These are phyloP conservation scores for Eucalyptus paniculata DNA, from an alignment of 345 rosid genomes.

Conservation along the genomic window DNA sequence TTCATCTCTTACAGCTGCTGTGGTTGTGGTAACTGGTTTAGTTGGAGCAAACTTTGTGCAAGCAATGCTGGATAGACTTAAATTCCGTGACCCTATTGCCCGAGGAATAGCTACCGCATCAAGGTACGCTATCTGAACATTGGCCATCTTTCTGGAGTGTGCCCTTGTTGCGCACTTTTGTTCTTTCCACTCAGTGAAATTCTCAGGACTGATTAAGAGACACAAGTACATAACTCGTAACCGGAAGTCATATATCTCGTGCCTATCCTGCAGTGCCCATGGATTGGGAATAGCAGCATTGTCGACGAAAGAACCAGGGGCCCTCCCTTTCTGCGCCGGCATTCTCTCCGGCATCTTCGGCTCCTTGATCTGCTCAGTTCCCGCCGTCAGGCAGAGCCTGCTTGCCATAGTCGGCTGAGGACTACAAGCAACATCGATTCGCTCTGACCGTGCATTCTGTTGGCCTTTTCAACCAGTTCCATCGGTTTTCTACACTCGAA, in stretches of 20 bases:
- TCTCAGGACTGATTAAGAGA: neutral
- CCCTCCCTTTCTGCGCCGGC: conserved; percentile 85
- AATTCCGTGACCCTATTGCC: conserved; percentile 74
- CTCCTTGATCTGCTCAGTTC: conserved; percentile 75
- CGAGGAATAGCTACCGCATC: conserved; percentile 93
- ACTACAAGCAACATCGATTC: neutral
- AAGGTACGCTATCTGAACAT: conserved; percentile 24
- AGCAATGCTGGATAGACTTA: conserved; percentile 59
- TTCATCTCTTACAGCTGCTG: conserved; percentile 92
- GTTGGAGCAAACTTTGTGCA: conserved; percentile 88
- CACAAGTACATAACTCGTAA: neutral
- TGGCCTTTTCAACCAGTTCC: neutral
- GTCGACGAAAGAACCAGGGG: conserved; percentile 94
- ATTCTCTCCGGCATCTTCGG: conserved; percentile 92
- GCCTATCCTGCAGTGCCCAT: conserved; percentile 56
- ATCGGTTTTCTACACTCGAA: neutral
- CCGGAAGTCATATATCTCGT: neutral
- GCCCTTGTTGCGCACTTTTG: neutral
- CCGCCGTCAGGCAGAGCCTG: conserved; percentile 77
- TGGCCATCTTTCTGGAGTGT: neutral
- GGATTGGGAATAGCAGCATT: conserved; percentile 97
- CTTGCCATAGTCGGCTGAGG: conserved; percentile 51
- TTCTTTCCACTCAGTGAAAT: neutral
- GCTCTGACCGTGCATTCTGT: neutral
- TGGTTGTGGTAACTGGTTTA: conserved; percentile 86